phyloP scores from a whole-genome alignment of 1,139 yeast genomes.

The Pichia sp. region DNA sequence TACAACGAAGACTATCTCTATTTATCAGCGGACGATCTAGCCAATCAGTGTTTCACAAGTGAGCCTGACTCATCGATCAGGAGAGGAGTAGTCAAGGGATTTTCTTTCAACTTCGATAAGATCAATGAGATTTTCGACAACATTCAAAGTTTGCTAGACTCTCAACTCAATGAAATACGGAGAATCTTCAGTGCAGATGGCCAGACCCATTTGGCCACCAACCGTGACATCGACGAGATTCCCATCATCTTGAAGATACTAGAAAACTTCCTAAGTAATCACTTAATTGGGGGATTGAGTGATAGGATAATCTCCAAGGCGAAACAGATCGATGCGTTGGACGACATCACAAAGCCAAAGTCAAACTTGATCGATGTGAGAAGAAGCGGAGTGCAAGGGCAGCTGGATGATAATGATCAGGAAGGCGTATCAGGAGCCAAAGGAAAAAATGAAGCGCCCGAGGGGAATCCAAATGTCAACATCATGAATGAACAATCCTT shows the following conservation, averaged over 20 bases:
- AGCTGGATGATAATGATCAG: slow-evolving; percentile 20
- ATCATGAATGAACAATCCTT: slow-evolving; percentile 32
- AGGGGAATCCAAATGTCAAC: slow-evolving; percentile 24
- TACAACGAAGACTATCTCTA: slow-evolving; percentile 29
- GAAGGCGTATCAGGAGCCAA: slow-evolving; percentile 31
- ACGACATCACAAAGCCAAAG: slow-evolving; percentile 14
- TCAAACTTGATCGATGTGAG: background rate
- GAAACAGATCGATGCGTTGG: slow-evolving; percentile 35
- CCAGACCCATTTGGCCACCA: background rate
- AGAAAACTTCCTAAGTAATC: slow-evolving; percentile 33
- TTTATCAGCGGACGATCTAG: slow-evolving; percentile 21
- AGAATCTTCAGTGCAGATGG: slow-evolving; percentile 30
- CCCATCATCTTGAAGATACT: slow-evolving; percentile 29
- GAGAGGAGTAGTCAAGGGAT: slow-evolving; percentile 31
- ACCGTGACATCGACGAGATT: slow-evolving; percentile 29
- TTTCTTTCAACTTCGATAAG: slow-evolving; percentile 22
- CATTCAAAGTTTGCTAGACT: slow-evolving; percentile 20
- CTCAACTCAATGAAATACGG: slow-evolving; percentile 27
- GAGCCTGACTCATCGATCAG: slow-evolving; percentile 11
- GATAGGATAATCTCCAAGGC: slow-evolving; percentile 36
- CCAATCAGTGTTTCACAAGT: slow-evolving; percentile 16
- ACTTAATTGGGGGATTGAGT: slow-evolving; percentile 32
- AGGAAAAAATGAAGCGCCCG: slow-evolving; percentile 27
- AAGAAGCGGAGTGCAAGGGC: background rate
- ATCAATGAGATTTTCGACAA: slow-evolving; percentile 27